phyloP scores from a whole-genome alignment of 1,284 basidiomycete genomes.

The Rhodotorula sp. region DNA sequence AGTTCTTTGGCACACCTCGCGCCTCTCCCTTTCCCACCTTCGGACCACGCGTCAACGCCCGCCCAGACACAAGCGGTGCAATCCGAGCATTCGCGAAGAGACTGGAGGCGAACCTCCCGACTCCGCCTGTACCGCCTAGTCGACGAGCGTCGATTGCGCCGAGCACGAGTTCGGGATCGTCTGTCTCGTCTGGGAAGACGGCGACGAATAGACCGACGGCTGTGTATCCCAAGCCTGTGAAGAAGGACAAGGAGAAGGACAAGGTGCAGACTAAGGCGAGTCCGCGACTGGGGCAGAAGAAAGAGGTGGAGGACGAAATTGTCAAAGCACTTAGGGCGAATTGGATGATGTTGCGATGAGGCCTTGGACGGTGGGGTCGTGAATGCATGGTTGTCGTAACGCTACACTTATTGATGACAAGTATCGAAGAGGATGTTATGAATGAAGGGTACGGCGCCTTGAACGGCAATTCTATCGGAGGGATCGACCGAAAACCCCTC shows the following conservation, averaged over 20 bases:
- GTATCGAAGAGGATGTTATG: too few species aligned
- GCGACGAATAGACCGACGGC: neutral
- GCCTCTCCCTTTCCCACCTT: constrained; percentile 3
- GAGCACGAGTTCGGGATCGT: neutral
- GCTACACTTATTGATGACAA: too few species aligned
- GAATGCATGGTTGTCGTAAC: too few species aligned
- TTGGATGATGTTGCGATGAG: too few species aligned
- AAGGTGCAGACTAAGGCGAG: neutral
- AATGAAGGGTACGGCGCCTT: too few species aligned
- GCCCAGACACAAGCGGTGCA: too few species aligned
- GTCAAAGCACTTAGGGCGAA: neutral
- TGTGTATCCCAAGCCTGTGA: too few species aligned
- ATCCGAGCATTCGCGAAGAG: neutral
- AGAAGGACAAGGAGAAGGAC: neutral
- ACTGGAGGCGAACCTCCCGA: constrained; percentile 1
- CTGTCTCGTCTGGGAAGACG: neutral
- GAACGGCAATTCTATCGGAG: too few species aligned
- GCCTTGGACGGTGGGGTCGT: too few species aligned
- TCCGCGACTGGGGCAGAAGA: neutral
- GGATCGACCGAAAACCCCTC: too few species aligned
- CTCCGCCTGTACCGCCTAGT: neutral
- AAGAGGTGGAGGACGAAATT: neutral
- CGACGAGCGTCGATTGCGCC: neutral
- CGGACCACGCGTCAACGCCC: neutral
- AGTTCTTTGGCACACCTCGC: constrained; percentile 1